Conservation (phyloP, 257 asterid species). For the Echium plantagineum region DNA sequence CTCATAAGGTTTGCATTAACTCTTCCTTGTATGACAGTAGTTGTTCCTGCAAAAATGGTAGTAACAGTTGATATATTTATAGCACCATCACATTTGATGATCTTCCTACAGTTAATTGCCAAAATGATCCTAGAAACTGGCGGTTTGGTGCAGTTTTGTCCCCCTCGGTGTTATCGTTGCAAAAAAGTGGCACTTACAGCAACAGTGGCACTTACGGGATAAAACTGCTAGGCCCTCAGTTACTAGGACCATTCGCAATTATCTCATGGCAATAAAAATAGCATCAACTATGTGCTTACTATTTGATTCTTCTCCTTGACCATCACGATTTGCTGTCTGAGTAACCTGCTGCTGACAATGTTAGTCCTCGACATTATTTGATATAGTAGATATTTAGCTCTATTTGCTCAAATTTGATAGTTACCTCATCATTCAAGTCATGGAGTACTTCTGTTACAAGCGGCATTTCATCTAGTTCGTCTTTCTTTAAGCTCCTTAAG, state of each 20-base stretch:
- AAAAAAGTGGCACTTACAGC: too few relatives aligned
- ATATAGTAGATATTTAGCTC: too few relatives aligned
- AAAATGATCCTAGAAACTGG: too few relatives aligned
- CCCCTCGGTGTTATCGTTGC: too few relatives aligned
- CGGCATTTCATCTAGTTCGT: conserved; percentile 69
- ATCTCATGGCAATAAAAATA: not conserved
- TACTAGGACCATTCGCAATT: too few relatives aligned
- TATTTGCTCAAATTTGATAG: not conserved
- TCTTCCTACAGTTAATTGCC: too few relatives aligned
- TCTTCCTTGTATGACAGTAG: too few relatives aligned
- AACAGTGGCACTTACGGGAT: too few relatives aligned
- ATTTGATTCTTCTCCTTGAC: conserved; percentile 24
- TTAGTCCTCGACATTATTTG: too few relatives aligned
- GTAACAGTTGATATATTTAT: not conserved
- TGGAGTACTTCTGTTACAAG: conserved; percentile 42
- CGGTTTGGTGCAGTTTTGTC: too few relatives aligned
- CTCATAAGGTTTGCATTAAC: conserved; percentile 35
- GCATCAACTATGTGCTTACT: conserved; percentile 27
- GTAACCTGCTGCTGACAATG: conserved; percentile 23
- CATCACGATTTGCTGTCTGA: conserved; percentile 23
- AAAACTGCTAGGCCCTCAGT: too few relatives aligned
- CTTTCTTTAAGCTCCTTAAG: conserved; percentile 45
- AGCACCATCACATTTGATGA: too few relatives aligned
- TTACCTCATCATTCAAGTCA: conserved; percentile 63
- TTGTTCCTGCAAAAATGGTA: conserved; percentile 36